These are phyloP conservation scores for Eimeria brunetti DNA, from an alignment of 169 alveolate genomes.

Conservation along the genomic window DNA sequence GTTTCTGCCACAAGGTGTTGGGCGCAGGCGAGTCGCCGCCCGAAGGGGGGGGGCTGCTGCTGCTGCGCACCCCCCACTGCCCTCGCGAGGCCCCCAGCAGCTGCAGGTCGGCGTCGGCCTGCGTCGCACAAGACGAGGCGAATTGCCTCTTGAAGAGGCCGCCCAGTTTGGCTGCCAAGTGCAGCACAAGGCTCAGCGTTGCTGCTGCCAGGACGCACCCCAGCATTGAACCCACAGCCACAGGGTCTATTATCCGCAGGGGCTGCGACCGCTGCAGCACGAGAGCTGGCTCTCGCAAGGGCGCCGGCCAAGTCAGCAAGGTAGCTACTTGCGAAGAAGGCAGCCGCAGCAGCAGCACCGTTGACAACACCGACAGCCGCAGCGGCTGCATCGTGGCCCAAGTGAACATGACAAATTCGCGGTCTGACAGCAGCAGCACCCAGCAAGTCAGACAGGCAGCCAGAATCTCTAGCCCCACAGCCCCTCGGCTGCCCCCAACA, in stretches of 20 bases:
- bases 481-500: not conserved
- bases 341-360: slow-evolving; percentile 62
- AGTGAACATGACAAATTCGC: slow-evolving; percentile 52
- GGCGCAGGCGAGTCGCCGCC: slow-evolving; percentile 35
- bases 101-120: not conserved
- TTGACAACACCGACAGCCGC: slow-evolving; percentile 47
- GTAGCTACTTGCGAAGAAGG: slow-evolving; percentile 65
- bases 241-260: slow-evolving; percentile 56
- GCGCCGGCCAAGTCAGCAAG: slow-evolving; percentile 52
- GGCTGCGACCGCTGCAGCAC: slow-evolving; percentile 75
- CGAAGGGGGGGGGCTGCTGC: not conserved
- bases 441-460: slow-evolving; percentile 54
- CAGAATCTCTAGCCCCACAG: slow-evolving; percentile 44
- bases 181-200: not conserved
- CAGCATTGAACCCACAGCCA: slow-evolving; percentile 72
- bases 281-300: slow-evolving; percentile 47
- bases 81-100: slow-evolving; percentile 28
- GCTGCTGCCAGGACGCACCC: slow-evolving; percentile 60
- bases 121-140: not conserved
- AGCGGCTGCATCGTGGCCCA: slow-evolving; percentile 66
- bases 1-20: slow-evolving; percentile 27
- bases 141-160: not conserved
- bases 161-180: not conserved
- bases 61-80: slow-evolving; percentile 35
- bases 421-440: slow-evolving; percentile 62